Conservation (phyloP, 2,329 filamentous ascomycete species). For the Juglanconis oblonga region DNA sequence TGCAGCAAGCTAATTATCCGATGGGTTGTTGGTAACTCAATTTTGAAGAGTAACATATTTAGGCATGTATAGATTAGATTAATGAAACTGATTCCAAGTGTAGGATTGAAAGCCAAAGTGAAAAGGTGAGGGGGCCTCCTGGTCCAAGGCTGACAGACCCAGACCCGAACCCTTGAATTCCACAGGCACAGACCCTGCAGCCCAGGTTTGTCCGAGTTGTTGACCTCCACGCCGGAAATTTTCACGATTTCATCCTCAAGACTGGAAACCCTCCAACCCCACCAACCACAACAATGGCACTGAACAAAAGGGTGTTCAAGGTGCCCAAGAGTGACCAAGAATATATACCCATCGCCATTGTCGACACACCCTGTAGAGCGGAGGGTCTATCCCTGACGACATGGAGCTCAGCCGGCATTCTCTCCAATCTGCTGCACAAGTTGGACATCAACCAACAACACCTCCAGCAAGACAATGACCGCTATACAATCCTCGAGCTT, state of each 20-base stretch:
- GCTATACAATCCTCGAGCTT: constrained; percentile 13
- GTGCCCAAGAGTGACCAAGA: constrained; percentile 1
- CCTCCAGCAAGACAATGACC: background rate
- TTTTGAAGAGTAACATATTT: too few species aligned
- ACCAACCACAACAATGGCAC: constrained; percentile 1
- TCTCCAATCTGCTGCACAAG: constrained; percentile 15
- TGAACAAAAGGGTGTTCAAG: constrained; percentile 3
- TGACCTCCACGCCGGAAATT: background rate
- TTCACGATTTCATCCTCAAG: background rate
- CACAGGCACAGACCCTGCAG: too few species aligned
- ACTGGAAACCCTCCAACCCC: background rate
- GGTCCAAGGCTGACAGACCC: too few species aligned
- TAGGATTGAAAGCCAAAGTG: too few species aligned
- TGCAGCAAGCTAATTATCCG: too few species aligned
- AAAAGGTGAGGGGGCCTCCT: too few species aligned
- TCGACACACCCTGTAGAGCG: constrained; percentile 13
- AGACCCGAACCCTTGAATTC: too few species aligned
- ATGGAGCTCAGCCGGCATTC: constrained; percentile 18
- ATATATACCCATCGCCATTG: constrained; percentile 7
- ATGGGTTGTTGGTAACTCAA: too few species aligned
- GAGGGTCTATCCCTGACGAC: constrained; percentile 15
- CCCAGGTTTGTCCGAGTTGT: too few species aligned
- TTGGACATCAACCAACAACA: constrained; percentile 2
- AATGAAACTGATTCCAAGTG: too few species aligned
- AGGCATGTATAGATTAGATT: too few species aligned